Evolutionary conservation across 306 rosid genomes (phyloP).

Genomic region (Luffa aegyptiaca): DNA sequence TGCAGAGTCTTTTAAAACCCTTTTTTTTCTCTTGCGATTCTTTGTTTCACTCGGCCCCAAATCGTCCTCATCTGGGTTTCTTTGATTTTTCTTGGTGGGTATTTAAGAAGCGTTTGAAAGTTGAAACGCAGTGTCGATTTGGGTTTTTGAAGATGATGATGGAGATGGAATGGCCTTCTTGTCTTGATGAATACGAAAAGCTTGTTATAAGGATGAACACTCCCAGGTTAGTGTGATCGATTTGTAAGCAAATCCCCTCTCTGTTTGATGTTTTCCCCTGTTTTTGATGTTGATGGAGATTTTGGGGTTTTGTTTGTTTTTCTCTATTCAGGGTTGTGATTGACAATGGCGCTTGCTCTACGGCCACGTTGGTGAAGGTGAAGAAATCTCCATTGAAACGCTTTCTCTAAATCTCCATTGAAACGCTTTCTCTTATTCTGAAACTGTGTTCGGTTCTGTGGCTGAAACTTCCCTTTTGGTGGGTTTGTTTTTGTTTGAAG

Average conservation of each 20-base stretch:
- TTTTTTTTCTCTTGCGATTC: not conserved
- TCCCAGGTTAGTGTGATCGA: slow-evolving; percentile 45
- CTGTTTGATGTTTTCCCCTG: not conserved
- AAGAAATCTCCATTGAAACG: too few relatives aligned
- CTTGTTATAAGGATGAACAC: slow-evolving; percentile 77
- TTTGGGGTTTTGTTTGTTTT: slow-evolving; percentile 6
- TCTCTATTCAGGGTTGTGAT: slow-evolving; percentile 63
- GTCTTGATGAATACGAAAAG: slow-evolving; percentile 74
- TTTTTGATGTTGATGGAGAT: too few relatives aligned
- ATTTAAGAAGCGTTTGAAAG: not conserved
- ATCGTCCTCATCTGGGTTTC: not conserved
- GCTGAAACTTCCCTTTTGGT: not conserved
- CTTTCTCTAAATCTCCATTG: not conserved
- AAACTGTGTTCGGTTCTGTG: not conserved
- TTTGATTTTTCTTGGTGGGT: not conserved
- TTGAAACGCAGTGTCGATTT: not conserved
- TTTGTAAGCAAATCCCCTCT: not conserved
- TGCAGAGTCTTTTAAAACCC: not conserved
- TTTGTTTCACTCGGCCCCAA: not conserved
- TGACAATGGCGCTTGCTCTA: slow-evolving; percentile 73
- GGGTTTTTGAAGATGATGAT: not conserved
- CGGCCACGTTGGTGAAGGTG: slow-evolving; percentile 81
- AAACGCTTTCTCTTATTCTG: not conserved
- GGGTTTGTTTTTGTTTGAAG: slow-evolving; percentile 23
- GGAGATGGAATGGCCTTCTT: slow-evolving; percentile 65